Evolutionary conservation across 2,329 filamentous ascomycete genomes (phyloP).

Genomic region (Monosporascus sp.): DNA sequence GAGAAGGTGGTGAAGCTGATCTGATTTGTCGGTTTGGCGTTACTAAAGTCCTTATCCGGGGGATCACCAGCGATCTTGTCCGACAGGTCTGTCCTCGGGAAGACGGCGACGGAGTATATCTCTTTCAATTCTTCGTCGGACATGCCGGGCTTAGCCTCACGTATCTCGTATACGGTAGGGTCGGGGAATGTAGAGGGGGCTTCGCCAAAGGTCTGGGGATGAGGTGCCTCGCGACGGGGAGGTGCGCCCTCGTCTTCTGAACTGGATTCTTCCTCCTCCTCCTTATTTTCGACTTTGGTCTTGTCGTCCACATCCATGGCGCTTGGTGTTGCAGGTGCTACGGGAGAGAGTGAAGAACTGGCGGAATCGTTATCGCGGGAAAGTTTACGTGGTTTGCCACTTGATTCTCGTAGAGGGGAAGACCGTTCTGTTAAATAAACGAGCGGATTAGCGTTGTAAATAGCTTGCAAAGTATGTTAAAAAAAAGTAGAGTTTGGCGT

Average conservation of each 20-base stretch:
- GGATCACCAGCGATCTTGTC: conserved; percentile 84
- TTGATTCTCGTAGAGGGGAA: conserved; percentile 46
- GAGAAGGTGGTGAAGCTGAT: conserved; percentile 91
- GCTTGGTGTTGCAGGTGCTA: conserved; percentile 43
- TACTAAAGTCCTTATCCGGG: conserved; percentile 93
- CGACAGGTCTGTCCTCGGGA: conserved; percentile 72
- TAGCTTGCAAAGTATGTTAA: not conserved
- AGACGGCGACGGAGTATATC: conserved; percentile 82
- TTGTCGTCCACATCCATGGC: conserved; percentile 57
- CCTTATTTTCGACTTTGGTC: conserved; percentile 34
- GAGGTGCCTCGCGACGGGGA: conserved; percentile 60
- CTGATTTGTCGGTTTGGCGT: conserved; percentile 86
- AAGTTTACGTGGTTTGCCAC: conserved; percentile 42
- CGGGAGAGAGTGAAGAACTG: conserved; percentile 56
- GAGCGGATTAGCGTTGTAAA: conserved; percentile 11
- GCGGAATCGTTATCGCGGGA: conserved; percentile 49
- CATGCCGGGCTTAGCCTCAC: conserved; percentile 67
- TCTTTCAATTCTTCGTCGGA: conserved; percentile 77
- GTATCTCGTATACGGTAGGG: conserved; percentile 91
- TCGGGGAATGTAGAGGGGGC: conserved; percentile 89
- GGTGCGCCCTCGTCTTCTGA: conserved; percentile 56
- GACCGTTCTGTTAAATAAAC: conserved; percentile 38
- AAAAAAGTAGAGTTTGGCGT: not conserved
- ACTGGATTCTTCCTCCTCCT: conserved; percentile 43
- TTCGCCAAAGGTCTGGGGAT: conserved; percentile 84